phyloP scores from a whole-genome alignment of 1,139 yeast genomes.

The Suhomyces ambrosiae region DNA sequence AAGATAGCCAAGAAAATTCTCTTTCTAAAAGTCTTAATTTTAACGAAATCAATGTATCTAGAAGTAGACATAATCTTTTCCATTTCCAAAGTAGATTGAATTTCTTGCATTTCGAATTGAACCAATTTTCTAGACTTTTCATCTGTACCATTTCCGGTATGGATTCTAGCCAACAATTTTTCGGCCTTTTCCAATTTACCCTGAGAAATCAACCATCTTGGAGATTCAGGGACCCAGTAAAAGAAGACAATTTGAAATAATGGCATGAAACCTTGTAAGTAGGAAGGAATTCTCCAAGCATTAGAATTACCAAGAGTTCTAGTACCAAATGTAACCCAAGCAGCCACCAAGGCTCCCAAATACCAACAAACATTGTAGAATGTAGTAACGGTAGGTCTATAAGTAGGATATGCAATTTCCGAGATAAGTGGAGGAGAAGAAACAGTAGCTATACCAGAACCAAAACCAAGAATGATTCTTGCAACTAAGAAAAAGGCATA shows the following conservation, averaged over 20 bases:
- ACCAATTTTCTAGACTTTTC: conserved; percentile 36
- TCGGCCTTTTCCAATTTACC: conserved; percentile 42
- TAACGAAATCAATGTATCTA: conserved; percentile 39
- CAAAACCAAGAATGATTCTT: conserved; percentile 46
- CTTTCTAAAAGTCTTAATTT: conserved; percentile 41
- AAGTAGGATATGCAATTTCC: conserved; percentile 50
- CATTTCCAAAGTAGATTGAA: conserved; percentile 40
- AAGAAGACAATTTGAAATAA: conserved; percentile 28
- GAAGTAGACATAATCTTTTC: conserved; percentile 30
- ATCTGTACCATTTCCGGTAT: conserved; percentile 38
- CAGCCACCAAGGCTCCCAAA: conserved; percentile 56
- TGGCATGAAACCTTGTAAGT: conserved; percentile 45
- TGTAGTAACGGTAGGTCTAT: conserved; percentile 48
- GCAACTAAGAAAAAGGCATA: conserved; percentile 37
- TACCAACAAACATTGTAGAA: conserved; percentile 47
- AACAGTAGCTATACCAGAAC: conserved; percentile 39
- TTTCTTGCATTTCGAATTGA: conserved; percentile 49
- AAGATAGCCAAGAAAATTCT: conserved; percentile 42
- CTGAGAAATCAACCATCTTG: conserved; percentile 42
- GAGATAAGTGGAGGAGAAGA: conserved; percentile 45
- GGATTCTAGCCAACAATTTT: conserved; percentile 37
- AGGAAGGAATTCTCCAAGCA: conserved; percentile 51
- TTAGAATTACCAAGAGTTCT: conserved; percentile 29
- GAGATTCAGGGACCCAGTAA: conserved; percentile 49
- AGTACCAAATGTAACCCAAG: conserved; percentile 56